Conservation (phyloP, 805 yeast genomes). For the Metschnikowia dekortorum region DNA sequence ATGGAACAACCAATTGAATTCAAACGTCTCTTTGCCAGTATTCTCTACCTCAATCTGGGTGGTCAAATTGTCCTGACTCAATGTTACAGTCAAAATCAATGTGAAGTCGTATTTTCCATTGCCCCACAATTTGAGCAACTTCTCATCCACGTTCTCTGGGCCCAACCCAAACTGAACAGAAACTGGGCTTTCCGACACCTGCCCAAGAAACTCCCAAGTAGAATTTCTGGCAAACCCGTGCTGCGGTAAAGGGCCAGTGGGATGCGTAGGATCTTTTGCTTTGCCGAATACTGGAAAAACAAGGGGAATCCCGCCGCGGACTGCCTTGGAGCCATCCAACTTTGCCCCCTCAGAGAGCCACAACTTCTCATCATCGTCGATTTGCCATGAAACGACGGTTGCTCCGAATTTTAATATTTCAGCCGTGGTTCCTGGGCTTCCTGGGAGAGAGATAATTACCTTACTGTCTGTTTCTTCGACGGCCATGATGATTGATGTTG, state of each 20-base stretch:
- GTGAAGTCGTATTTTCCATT: conserved; percentile 63
- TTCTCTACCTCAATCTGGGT: conserved; percentile 77
- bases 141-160: conserved; percentile 73
- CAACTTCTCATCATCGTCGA: conserved; percentile 67
- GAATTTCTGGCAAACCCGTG: conserved; percentile 95
- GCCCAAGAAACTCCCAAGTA: conserved; percentile 92
- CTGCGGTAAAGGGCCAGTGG: conserved; percentile 74
- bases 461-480: conserved; percentile 62
- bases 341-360: conserved; percentile 79
- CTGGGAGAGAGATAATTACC: conserved; percentile 57
- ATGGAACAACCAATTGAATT: conserved; percentile 94
- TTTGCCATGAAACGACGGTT: conserved; percentile 75
- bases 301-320: conserved; percentile 94
- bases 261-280: conserved; percentile 43
- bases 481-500: conserved; percentile 41
- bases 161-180: conserved; percentile 88
- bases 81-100: conserved; percentile 62
- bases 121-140: conserved; percentile 54
- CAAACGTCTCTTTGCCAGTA: conserved; percentile 59
- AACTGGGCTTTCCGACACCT: conserved; percentile 55
- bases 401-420: conserved; percentile 84
- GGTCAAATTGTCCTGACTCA: conserved; percentile 49
- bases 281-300: conserved; percentile 95
- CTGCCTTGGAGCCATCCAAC: conserved; percentile 89
- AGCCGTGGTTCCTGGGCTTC: conserved; percentile 49